These are phyloP conservation scores for Adansonia digitata DNA, from an alignment of 345 rosid genomes.

Conservation along the genomic window DNA sequence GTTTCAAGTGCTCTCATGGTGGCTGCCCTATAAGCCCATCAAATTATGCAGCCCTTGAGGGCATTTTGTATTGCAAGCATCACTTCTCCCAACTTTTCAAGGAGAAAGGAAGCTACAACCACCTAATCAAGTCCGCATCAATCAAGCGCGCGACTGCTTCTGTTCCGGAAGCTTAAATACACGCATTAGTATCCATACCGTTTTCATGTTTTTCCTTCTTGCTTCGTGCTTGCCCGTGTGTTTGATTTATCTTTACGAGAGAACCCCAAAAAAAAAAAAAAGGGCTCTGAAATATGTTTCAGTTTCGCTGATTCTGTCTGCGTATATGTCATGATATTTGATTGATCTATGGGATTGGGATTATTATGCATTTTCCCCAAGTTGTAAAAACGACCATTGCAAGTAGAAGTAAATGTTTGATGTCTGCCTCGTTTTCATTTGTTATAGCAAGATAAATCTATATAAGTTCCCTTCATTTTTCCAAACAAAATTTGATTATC, in stretches of 20 bases:
- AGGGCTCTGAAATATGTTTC: neutral
- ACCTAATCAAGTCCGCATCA: conserved; percentile 77
- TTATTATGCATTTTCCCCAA: neutral
- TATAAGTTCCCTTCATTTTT: neutral
- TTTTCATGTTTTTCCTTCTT: neutral
- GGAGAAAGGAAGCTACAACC: conserved; percentile 98
- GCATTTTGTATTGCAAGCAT: conserved; percentile 88
- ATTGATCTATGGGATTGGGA: conserved; percentile 15
- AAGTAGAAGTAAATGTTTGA: neutral
- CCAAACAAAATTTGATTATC: too few species aligned
- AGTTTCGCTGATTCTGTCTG: neutral
- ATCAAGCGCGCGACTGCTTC: conserved; percentile 64
- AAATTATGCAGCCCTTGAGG: conserved; percentile 96
- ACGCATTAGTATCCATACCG: neutral
- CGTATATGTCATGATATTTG: conserved; percentile 11
- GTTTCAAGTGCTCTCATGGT: conserved; percentile 94
- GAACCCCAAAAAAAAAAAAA: neutral
- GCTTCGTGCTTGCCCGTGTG: conserved; percentile 19
- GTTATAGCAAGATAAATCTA: too few species aligned
- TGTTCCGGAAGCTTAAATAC: conserved; percentile 53
- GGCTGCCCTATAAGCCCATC: conserved; percentile 88
- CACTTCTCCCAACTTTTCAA: conserved; percentile 97
- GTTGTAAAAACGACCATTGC: conserved; percentile 8
- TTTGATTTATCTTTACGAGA: conserved; percentile 8
- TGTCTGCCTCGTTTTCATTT: neutral